Base-by-base conservation (phyloP, 192 early-diverging fungal genomes). In the Haplosporangium gracile region DNA sequence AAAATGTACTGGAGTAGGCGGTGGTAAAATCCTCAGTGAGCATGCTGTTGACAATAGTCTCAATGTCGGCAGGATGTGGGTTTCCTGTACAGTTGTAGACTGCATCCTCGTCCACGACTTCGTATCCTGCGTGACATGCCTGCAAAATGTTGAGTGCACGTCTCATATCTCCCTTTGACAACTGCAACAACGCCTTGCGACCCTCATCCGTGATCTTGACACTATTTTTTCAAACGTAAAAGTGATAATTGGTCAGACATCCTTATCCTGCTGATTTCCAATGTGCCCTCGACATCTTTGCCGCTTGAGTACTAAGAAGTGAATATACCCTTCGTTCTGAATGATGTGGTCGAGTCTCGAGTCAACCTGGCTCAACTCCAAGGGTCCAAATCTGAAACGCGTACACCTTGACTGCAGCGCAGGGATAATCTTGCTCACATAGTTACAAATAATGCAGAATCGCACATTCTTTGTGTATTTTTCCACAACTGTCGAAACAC, bases 381-480 rank as follows among this genome's bases (percentile, higher is more conserved):
- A 91, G 4, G 99, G 99, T 20, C 94, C 92, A 90, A 99, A 99
- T 70, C 98, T 90, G 88, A 99, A 99, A 45, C 96, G 89, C 20
- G 99, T 99, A 91, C 99, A 99, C n/a, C 99, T 95, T 43, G 99
- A 99, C 87, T 99, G 99, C 42, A 99, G 89, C 3, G 99, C 99
- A 9, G 99, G 98, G 68, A 97, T 98, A 55, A 99, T 99, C 85
- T 98, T 99, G 88, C 94, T 94, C 38, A 97, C 97, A 85, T 99
- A 99, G 89, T 99, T 99, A 92, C 98, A 99, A 75, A 99, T 98
- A 72, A 99, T 96, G 88, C 99, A 99, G 84, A 99, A 99, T 4
- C 99, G 94, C 11, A 99, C 97, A 80, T 99, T 99, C 51, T 93
- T 92, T 24, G 99, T 99, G 89, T 99, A 99, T 87, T 98, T 97